Evolutionary conservation across 164 flowering plant genomes (phyloP), one percentile per base, ranked within the genome.

Genomic region (Aristolochia contorta): DNA sequence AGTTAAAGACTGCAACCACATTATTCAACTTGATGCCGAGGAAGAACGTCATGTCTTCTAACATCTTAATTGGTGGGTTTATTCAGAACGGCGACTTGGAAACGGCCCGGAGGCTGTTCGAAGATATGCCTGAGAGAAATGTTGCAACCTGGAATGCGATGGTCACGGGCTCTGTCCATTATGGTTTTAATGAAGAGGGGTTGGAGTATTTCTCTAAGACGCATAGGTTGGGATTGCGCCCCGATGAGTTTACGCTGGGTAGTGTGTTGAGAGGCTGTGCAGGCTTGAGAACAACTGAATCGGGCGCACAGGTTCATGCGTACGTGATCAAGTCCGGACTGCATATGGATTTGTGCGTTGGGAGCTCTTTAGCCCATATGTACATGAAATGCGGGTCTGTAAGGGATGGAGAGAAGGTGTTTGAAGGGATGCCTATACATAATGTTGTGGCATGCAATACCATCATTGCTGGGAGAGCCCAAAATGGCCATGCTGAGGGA

Each of bases 301-400:
- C 22, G n/a, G 69, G 75, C 12, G 18, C 14, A 43, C 75, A 68
- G 49, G 62, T 72, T 60, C 96, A 86, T 75, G 73, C 64, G 12
- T 75, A 73, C 63, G 81, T 57, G 22, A 57, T 73, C 24, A 84
- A 78, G 65, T 67, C 68, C 53, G 92, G 92, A 62, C 67, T 84
- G 60, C 77, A 70, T 45, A 33, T 54, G 5, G 47, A 82, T 79
- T 53, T 85, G 73, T 78, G 79, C 22, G 87, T 86, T 46, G 85
- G 82, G 50, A 82, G 80, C 64, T 82, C 92, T 15, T 64, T 86
- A 50, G 85, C 92, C 57, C 88, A 86, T 68, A 86, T 86, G 96
- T 86, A 89, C 62, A 84, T 83, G 82, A 89, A 74, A 66, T 79
- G 75, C 67, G 80, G 80, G 20, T 70, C 78, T 10, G 69, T 79